Evolutionary conservation across 176 grass and related monocot species (phyloP), one percentile per base, ranked within the genome.

Genomic region (Carex cristatella): DNA sequence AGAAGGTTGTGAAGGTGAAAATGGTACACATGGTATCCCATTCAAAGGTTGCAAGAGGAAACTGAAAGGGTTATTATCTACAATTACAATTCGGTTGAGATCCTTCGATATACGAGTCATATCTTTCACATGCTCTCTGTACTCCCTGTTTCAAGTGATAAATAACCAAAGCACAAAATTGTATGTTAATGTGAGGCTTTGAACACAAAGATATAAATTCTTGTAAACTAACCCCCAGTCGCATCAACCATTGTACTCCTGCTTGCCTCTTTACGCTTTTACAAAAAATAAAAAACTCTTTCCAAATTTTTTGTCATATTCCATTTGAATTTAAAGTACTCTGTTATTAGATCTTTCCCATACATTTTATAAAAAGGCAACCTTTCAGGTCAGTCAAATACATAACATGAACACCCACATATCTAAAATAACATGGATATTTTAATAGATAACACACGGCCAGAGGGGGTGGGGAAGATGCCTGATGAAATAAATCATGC

Each of bases 51-150:
- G 95, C 62, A 98, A 65, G 44, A 98, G 69, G 88, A 98, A 98
- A 86, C 93, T 95, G 79, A 93, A 95, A 59, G 93, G 95, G 69
- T 98, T 98, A 86, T 98, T 98, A 88, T 98, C 95, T 66, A 98
- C 91, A 85, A 98, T 87, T 16, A 98, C 93, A 46, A 89, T 83
- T 69, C 91, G 79, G 78, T 61, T 57, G 64, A 94, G 88, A 92
- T 98, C 95, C 84, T 93, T 89, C 30, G 91, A 94, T 77, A 98
- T 44, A 84, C 95, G 89, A 83, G 93, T 90, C 65, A 98, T 86
- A 83, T 98, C 95, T 84, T 98, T 98, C 18, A 95, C 95, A 85
- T 95, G 93, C 65, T 98, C 95, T 83, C 88, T 85, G 49, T 90
- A 92, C 88, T 95, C 86, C 83, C 95, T 98, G 89, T 55, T 67